Evolutionary conservation across 176 grass and related monocot genomes (phyloP).

Genomic region (Eragrostis nindensis): DNA sequence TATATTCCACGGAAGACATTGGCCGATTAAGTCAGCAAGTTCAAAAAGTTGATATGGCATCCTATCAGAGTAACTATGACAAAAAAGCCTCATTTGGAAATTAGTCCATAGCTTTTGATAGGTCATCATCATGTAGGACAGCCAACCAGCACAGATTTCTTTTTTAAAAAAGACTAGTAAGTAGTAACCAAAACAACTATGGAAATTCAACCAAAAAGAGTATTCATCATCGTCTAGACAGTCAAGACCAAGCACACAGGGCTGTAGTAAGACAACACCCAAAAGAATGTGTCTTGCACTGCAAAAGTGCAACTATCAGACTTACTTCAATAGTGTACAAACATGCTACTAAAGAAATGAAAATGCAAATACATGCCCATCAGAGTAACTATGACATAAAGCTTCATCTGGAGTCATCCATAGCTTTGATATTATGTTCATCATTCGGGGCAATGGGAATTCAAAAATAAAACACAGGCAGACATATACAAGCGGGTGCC

Average conservation of each 20-base stretch:
- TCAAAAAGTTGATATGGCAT: background rate
- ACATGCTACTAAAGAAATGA: background rate
- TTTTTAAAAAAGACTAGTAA: too few relatives aligned
- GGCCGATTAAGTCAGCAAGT: background rate
- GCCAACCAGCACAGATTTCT: background rate
- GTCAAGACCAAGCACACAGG: too few relatives aligned
- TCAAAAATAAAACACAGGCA: too few relatives aligned
- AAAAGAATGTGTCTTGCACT: too few relatives aligned
- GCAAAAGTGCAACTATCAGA: background rate
- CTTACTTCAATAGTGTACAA: background rate
- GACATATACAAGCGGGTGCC: too few relatives aligned
- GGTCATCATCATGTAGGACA: conserved; percentile 53
- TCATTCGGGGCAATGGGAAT: conserved; percentile 38
- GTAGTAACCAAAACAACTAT: too few relatives aligned
- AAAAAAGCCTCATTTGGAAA: conserved; percentile 69
- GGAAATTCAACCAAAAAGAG: background rate
- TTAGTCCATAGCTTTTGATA: conserved; percentile 56
- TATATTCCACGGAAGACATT: background rate
- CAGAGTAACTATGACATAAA: conserved; percentile 62
- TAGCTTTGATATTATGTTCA: conserved; percentile 43
- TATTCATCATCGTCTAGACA: too few relatives aligned
- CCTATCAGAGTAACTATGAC: conserved; percentile 90
- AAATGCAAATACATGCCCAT: conserved; percentile 37
- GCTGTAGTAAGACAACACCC: too few relatives aligned
- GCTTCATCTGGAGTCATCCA: conserved; percentile 61